A percentile compares a stretch with the other conserved stretches of the same genome.
Conservation (phyloP, 2,329 filamentous ascomycete species). For the Penicillium italicum region DNA sequence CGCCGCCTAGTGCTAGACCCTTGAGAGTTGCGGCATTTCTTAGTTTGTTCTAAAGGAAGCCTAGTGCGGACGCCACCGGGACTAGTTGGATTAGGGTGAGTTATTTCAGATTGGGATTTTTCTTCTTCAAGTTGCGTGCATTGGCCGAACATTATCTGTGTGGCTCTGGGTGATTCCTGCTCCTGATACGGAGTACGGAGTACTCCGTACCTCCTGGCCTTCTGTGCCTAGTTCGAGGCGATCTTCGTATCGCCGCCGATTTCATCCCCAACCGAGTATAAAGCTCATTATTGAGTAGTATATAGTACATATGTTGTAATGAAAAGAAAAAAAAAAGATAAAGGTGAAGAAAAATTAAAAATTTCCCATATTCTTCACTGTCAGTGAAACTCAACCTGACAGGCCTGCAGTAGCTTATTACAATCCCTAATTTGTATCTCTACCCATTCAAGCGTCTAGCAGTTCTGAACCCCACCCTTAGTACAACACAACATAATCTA, state of each 20-base stretch:
- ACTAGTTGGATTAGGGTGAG: conserved; percentile 1
- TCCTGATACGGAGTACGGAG: too few species aligned
- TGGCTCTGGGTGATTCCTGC: not conserved
- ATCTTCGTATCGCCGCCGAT: not conserved
- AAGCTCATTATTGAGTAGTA: not conserved
- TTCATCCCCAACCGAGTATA: not conserved
- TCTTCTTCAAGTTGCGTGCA: conserved; percentile 1
- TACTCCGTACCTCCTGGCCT: not conserved
- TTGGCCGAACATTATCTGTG: not conserved
- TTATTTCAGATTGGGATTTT: not conserved
- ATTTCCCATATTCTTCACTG: not conserved
- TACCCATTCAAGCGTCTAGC: not conserved
- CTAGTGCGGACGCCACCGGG: conserved; percentile 6
- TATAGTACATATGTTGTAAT: not conserved
- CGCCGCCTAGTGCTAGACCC: conserved; percentile 5
- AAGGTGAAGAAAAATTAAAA: too few species aligned
- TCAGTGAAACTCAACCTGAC: not conserved
- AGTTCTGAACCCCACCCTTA: not conserved
- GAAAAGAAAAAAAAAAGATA: too few species aligned
- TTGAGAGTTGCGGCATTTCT: conserved; percentile 12
- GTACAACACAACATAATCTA: not conserved
- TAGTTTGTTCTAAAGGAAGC: not conserved
- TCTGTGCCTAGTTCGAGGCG: not conserved
- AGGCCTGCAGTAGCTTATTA: not conserved
- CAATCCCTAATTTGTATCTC: not conserved